Evolutionary conservation across 2,329 filamentous ascomycete species (phyloP).

Genomic region (Myotisia sp.): DNA sequence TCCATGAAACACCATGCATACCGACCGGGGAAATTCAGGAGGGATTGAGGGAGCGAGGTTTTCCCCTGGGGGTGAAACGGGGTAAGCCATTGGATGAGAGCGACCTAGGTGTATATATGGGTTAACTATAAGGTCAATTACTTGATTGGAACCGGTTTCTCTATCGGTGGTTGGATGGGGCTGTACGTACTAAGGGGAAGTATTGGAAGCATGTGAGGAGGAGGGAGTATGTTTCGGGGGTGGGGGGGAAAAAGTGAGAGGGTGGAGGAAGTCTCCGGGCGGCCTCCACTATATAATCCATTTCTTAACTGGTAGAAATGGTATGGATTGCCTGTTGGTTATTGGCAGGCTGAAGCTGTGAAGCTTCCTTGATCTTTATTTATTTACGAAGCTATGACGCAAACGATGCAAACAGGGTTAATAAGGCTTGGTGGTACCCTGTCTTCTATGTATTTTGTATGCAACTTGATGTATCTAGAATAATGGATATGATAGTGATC

Average conservation of each 20-base stretch:
- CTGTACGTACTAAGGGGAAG: conserved; percentile 28
- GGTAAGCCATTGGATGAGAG: conserved; percentile 58
- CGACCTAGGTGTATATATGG: conserved; percentile 41
- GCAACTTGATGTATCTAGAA: too few relatives aligned
- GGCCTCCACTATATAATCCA: conserved; percentile 13
- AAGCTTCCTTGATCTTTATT: too few relatives aligned
- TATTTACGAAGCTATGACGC: too few relatives aligned
- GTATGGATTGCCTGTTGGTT: too few relatives aligned
- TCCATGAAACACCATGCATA: conserved; percentile 86
- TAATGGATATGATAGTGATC: too few relatives aligned
- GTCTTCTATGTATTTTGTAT: too few relatives aligned
- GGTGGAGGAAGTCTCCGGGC: conserved; percentile 16
- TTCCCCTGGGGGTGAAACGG: conserved; percentile 86
- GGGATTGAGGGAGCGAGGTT: conserved; percentile 53
- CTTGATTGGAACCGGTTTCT: too few relatives aligned
- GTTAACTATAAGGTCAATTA: conserved; percentile 2
- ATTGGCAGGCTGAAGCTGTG: too few relatives aligned
- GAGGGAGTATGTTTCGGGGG: conserved; percentile 25
- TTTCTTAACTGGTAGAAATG: too few relatives aligned
- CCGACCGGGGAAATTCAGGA: conserved; percentile 76
- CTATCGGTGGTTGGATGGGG: conserved; percentile 14
- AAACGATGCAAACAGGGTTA: too few relatives aligned
- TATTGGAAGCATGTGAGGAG: conserved; percentile 28
- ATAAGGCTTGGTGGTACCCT: too few relatives aligned
- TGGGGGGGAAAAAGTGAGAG: conserved; percentile 21